A percentile compares a stretch with the other conserved stretches of the same genome.
These are phyloP conservation scores for Candida chauliodis DNA, from an alignment of 805 yeast genomes.

Conservation along the genomic window DNA sequence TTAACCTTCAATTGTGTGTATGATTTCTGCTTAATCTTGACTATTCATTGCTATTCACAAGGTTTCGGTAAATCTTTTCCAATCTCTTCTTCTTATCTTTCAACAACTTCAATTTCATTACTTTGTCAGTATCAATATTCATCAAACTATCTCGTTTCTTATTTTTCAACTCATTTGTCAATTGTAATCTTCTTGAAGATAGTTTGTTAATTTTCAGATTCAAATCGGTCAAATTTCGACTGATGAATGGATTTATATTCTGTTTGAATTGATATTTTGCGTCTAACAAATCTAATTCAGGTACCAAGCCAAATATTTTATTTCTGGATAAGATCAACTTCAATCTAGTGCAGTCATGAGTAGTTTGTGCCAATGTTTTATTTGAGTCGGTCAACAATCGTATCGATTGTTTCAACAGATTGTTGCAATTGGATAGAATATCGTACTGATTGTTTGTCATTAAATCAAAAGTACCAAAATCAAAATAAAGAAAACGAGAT, in stretches of 20 bases:
- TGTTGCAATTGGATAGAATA: constrained; percentile 10
- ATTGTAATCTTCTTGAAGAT: constrained; percentile 27
- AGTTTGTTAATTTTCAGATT: constrained; percentile 30
- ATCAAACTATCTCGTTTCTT: constrained; percentile 30
- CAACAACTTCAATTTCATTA: constrained; percentile 36
- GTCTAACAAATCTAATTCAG: constrained; percentile 43
- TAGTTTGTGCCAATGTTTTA: constrained; percentile 28
- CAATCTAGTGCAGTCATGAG: constrained; percentile 39
- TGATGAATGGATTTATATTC: constrained; percentile 42
- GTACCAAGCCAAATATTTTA: constrained; percentile 48
- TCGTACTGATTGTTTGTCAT: neutral
- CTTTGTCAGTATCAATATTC: constrained; percentile 16
- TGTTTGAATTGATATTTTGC: constrained; percentile 35
- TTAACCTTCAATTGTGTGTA: too few relatives aligned
- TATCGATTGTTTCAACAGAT: constrained; percentile 31
- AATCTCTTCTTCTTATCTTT: constrained; percentile 43
- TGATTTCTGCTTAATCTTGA: too few relatives aligned
- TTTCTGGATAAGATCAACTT: constrained; percentile 39
- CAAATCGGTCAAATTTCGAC: constrained; percentile 25
- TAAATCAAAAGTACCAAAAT: neutral
- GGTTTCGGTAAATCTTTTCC: constrained; percentile 32
- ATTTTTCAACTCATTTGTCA: constrained; percentile 32
- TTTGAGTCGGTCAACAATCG: constrained; percentile 31
- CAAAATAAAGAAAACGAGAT: neutral
- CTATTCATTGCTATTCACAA: neutral